Conservation (phyloP, 495 filamentous ascomycete species). For the Aspergillus wentii region DNA sequence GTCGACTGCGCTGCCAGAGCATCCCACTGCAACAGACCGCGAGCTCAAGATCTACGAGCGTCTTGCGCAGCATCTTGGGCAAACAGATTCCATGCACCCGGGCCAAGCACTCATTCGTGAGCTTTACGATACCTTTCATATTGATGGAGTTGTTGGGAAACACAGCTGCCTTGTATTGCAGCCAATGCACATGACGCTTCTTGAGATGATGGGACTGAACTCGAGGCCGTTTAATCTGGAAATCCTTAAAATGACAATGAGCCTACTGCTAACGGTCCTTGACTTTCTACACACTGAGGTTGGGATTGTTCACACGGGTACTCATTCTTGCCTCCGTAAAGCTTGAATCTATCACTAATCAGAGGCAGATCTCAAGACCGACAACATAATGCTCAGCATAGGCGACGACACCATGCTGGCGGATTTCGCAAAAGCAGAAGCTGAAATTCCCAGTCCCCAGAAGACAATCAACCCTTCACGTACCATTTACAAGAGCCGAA, state of each 20-base stretch:
- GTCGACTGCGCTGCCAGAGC: constrained; percentile 14
- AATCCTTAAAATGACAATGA: constrained; percentile 26
- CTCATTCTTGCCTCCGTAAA: neutral
- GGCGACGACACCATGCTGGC: constrained; percentile 23
- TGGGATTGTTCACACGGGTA: constrained; percentile 41
- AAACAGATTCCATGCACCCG: constrained; percentile 22
- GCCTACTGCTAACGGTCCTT: constrained; percentile 30
- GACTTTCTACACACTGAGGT: constrained; percentile 39
- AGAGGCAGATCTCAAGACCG: constrained; percentile 21
- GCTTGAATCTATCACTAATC: constrained; percentile 4
- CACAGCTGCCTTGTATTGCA: constrained; percentile 41
- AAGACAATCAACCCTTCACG: constrained; percentile 17
- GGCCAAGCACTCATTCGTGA: constrained; percentile 31
- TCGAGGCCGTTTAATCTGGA: constrained; percentile 20
- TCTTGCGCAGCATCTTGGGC: constrained; percentile 28
- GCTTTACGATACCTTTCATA: constrained; percentile 35
- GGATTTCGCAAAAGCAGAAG: constrained; percentile 21
- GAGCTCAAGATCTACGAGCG: constrained; percentile 37
- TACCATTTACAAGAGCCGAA: constrained; percentile 21
- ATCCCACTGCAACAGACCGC: constrained; percentile 19
- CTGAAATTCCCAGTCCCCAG: constrained; percentile 18
- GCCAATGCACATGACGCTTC: constrained; percentile 33
- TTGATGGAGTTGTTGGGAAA: constrained; percentile 29
- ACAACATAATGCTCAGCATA: constrained; percentile 25
- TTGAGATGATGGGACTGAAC: constrained; percentile 22